These are phyloP conservation scores for Sarocladium brachiariae DNA, from an alignment of 2,329 filamentous ascomycete genomes.

Conservation along the genomic window DNA sequence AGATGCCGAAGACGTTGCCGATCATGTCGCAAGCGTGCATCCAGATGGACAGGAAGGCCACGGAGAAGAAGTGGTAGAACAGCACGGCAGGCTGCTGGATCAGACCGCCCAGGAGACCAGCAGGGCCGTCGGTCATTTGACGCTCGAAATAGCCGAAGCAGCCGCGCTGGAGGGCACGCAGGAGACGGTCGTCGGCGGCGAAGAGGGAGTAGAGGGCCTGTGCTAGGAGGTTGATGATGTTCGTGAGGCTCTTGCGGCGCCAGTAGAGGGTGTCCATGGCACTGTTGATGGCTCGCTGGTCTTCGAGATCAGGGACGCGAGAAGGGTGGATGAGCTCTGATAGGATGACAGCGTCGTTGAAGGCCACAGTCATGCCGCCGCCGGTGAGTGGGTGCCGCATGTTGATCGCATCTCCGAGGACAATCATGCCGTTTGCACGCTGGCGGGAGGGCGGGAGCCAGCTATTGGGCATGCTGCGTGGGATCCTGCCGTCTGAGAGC, in stretches of 20 bases:
- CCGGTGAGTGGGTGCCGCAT: slow-evolving; percentile 99
- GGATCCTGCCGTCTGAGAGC: slow-evolving; percentile 69
- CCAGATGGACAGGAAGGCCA: slow-evolving; percentile 85
- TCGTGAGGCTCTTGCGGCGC: slow-evolving; percentile 72
- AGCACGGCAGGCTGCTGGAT: slow-evolving; percentile 71
- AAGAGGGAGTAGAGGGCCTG: slow-evolving; percentile 90
- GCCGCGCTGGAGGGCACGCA: slow-evolving; percentile 75
- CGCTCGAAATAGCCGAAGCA: slow-evolving; percentile 91
- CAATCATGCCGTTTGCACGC: slow-evolving; percentile 54
- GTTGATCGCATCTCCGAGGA: slow-evolving; percentile 93
- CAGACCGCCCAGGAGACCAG: slow-evolving; percentile 74
- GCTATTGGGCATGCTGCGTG: slow-evolving; percentile 86
- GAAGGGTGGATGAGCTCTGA: slow-evolving; percentile 65
- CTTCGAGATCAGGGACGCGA: slow-evolving; percentile 59
- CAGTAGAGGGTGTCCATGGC: slow-evolving; percentile 79
- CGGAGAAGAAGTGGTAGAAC: slow-evolving; percentile 89
- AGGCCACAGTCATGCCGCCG: slow-evolving; percentile 95
- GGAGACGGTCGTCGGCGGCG: slow-evolving; percentile 71
- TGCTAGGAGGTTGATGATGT: slow-evolving; percentile 96
- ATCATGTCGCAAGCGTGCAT: slow-evolving; percentile 36
- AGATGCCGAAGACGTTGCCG: slow-evolving; percentile 28
- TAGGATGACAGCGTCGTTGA: slow-evolving; percentile 83
- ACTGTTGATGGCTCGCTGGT: slow-evolving; percentile 57
- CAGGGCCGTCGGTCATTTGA: slow-evolving; percentile 68
- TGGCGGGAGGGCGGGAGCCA: slow-evolving; percentile 74